Conservation (phyloP, 768 basidiomycete species). For the Xerocomus spinulosus region DNA sequence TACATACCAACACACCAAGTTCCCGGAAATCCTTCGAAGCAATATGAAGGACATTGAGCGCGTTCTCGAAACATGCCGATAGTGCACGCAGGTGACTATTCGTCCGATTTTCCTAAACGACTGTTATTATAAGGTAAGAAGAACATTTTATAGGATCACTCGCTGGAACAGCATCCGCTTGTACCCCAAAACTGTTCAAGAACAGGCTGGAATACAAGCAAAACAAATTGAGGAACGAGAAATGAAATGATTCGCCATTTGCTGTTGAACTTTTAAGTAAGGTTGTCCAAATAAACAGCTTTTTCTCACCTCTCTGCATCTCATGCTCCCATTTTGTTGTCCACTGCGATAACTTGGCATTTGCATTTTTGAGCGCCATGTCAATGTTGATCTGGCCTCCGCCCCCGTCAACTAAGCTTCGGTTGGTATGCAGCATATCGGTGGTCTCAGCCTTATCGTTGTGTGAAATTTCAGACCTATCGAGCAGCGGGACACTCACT, state of each 20-base stretch:
- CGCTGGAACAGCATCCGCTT: constrained; percentile 55
- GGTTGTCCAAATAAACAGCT: neutral
- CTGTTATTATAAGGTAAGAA: neutral
- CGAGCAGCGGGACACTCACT: constrained; percentile 39
- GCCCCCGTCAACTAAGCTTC: constrained; percentile 37
- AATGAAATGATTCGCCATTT: constrained; percentile 70
- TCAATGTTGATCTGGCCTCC: constrained; percentile 71
- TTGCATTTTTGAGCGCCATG: constrained; percentile 65
- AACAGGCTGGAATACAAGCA: constrained; percentile 75
- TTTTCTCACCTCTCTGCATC: constrained; percentile 58
- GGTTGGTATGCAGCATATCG: constrained; percentile 61
- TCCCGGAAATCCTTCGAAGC: constrained; percentile 69
- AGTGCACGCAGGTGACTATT: constrained; percentile 65
- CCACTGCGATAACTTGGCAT: constrained; percentile 70
- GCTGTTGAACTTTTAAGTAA: constrained; percentile 37
- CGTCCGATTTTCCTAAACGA: constrained; percentile 48
- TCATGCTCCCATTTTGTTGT: constrained; percentile 65
- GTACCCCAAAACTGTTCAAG: constrained; percentile 80
- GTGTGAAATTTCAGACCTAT: neutral
- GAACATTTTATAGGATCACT: constrained; percentile 23
- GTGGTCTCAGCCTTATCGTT: constrained; percentile 65
- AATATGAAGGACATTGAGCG: constrained; percentile 64
- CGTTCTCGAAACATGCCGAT: constrained; percentile 69
- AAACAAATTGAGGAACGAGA: constrained; percentile 70
- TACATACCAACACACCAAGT: constrained; percentile 67